Conservation (phyloP, 2,329 filamentous ascomycete genomes). For the Aspergillus pseudotamarii region DNA sequence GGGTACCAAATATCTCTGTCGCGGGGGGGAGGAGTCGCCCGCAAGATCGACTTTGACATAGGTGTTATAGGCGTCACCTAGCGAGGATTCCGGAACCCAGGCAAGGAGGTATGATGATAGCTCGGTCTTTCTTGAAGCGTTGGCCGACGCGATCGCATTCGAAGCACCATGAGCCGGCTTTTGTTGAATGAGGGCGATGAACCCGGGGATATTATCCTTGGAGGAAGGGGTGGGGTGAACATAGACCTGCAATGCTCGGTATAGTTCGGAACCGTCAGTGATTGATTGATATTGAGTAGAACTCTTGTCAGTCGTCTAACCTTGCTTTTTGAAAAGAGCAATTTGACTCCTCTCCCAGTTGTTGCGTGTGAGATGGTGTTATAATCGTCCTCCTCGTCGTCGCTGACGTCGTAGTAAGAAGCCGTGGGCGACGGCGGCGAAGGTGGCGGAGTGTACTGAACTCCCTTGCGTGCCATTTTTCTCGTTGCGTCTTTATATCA, state of each 20-base stretch:
- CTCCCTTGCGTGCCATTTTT: conserved; percentile 34
- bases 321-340: conserved; percentile 97
- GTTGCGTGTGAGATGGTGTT: conserved; percentile 84
- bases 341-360: conserved; percentile 81
- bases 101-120: conserved; percentile 81
- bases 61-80: conserved; percentile 82
- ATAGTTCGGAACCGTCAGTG: conserved; percentile 8
- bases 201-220: conserved; percentile 94
- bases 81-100: conserved; percentile 87
- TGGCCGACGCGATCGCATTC: conserved; percentile 43
- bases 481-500: conserved; percentile 25
- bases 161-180: conserved; percentile 56
- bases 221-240: conserved; percentile 90
- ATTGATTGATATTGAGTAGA: background rate
- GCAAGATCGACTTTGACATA: conserved; percentile 95
- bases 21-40: conserved; percentile 77
- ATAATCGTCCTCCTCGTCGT: conserved; percentile 94
- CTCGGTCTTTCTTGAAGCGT: conserved; percentile 46
- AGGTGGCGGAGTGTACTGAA: conserved; percentile 42
- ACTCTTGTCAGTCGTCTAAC: conserved; percentile 46
- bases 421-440: conserved; percentile 71
- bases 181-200: conserved; percentile 90
- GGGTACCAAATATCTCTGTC: conserved; percentile 86
- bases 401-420: conserved; percentile 93
- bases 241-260: conserved; percentile 68